Conservation (phyloP, 2,329 filamentous ascomycete species). For the Monilinia fructicola region DNA sequence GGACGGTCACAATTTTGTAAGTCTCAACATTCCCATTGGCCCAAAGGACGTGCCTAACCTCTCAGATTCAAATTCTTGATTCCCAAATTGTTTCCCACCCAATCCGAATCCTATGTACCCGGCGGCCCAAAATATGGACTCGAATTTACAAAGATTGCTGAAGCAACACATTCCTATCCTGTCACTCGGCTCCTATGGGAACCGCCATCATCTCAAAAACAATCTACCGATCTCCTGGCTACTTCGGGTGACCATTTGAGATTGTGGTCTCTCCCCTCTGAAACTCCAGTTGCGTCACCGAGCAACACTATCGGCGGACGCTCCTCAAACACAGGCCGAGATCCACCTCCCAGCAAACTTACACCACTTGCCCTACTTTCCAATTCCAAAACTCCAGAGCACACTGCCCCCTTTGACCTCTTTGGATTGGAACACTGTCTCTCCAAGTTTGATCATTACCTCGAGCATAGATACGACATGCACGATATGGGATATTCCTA, state of each 20-base stretch:
- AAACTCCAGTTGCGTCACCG: conserved; percentile 53
- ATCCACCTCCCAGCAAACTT: conserved; percentile 70
- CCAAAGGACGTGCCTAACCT: neutral
- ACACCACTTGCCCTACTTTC: conserved; percentile 90
- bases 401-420: conserved; percentile 93
- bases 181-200: conserved; percentile 96
- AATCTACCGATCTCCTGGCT: conserved; percentile 89
- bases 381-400: conserved; percentile 97
- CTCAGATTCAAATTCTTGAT: conserved; percentile 93
- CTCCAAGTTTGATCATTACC: conserved; percentile 95
- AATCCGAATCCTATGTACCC: conserved; percentile 65
- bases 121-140: conserved; percentile 72
- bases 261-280: conserved; percentile 84
- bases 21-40: conserved; percentile 35
- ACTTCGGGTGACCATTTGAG: conserved; percentile 94
- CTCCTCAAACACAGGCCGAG: conserved; percentile 58
- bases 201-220: conserved; percentile 89
- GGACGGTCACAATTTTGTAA: conserved; percentile 96
- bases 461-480: conserved; percentile 99
- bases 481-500: conserved; percentile 99
- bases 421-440: conserved; percentile 96
- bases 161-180: conserved; percentile 96
- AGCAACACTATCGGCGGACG: conserved; percentile 66
- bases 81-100: conserved; percentile 73
- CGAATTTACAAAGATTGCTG: conserved; percentile 90